Percentiles rank a stretch among this genome's conserved stretches.
Evolutionary conservation across 2,329 filamentous ascomycete genomes (phyloP).

Genomic region (Alternaria novae-zelandiae): DNA sequence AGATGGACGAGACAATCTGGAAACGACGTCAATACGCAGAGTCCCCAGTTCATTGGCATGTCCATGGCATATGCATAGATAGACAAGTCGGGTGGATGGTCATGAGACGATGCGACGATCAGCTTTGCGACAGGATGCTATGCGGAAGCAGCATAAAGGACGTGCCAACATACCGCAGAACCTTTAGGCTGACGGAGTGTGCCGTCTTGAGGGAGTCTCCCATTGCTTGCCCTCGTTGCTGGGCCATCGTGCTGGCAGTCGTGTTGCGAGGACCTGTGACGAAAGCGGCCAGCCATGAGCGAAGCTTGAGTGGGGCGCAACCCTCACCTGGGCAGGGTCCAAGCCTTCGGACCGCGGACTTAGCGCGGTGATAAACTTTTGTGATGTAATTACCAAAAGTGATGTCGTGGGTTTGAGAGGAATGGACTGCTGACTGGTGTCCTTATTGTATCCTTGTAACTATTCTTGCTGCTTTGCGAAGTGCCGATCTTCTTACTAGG

Average conservation of each 20-base stretch:
- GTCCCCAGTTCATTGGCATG: neutral
- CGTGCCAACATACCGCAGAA: conserved; percentile 70
- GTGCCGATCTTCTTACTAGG: neutral
- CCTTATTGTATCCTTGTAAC: neutral
- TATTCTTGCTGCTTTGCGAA: neutral
- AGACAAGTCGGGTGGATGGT: neutral
- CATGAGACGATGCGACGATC: neutral
- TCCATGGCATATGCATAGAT: neutral
- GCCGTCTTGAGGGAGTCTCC: conserved; percentile 58
- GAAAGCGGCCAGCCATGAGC: conserved; percentile 10
- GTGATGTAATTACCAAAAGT: neutral
- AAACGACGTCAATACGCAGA: neutral
- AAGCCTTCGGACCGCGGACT: conserved; percentile 7
- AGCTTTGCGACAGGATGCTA: neutral
- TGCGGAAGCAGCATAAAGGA: neutral
- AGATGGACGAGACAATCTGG: conserved; percentile 80
- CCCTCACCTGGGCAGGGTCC: conserved; percentile 7
- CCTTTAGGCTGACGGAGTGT: conserved; percentile 84
- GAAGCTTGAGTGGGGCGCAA: conserved; percentile 19
- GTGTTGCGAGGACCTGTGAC: conserved; percentile 11
- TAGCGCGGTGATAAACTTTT: conserved; percentile 10
- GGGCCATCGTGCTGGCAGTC: conserved; percentile 40
- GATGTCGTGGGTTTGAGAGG: neutral
- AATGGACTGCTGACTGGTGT: neutral
- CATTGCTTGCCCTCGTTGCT: conserved; percentile 48